Percentiles rank a stretch among this genome's conserved stretches.
phyloP scores from a whole-genome alignment of 1,284 basidiomycete species.

The Papiliotrema flavescens region DNA sequence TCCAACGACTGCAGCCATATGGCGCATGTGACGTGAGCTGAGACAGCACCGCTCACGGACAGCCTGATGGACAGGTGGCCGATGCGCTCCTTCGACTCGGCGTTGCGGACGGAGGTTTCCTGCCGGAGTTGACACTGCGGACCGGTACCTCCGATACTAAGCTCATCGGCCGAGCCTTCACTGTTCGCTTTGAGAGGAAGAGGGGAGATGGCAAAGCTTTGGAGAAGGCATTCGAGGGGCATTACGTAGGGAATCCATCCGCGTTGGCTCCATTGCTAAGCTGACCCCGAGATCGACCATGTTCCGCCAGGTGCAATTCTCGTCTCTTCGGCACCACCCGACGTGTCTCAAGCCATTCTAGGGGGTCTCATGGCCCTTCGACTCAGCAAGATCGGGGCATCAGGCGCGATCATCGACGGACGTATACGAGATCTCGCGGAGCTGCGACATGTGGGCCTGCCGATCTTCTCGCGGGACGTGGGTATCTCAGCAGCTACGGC shows the following conservation, averaged over 20 bases:
- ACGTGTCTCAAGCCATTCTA: background rate
- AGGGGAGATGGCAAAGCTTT: too few relatives aligned
- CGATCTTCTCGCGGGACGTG: background rate
- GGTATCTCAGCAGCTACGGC: background rate
- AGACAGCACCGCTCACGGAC: too few relatives aligned
- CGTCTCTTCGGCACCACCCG: background rate
- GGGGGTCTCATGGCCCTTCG: background rate
- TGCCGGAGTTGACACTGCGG: background rate
- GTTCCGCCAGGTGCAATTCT: background rate
- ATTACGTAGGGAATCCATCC: background rate
- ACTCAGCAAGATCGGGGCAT: background rate
- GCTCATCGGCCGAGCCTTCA: conserved; percentile 1
- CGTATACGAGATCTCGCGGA: background rate
- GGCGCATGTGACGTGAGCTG: conserved; percentile 7
- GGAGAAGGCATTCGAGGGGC: conserved; percentile 1
- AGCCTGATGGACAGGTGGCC: background rate
- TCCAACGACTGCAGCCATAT: background rate
- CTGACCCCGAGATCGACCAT: background rate
- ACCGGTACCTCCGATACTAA: background rate
- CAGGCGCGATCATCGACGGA: background rate
- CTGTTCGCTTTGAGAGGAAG: background rate
- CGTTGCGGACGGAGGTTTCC: background rate
- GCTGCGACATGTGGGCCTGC: background rate
- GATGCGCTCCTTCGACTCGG: background rate
- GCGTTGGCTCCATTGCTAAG: background rate